Evolutionary conservation across 2,329 filamentous ascomycete genomes (phyloP).

Genomic region (Diaporthe capsici): DNA sequence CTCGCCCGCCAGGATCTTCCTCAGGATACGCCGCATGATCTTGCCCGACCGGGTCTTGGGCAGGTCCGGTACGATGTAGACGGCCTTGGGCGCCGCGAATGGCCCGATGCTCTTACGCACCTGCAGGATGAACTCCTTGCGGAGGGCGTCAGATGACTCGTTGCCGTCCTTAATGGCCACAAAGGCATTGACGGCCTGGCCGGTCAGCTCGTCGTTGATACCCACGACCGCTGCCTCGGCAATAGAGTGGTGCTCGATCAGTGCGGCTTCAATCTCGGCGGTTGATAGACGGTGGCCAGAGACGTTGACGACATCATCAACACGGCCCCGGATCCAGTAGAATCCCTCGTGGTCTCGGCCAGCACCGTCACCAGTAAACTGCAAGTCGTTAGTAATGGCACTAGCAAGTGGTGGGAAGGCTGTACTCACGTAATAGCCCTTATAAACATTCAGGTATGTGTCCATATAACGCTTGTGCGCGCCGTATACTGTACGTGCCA

Average conservation of each 20-base stretch:
- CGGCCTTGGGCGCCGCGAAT: slow-evolving; percentile 94
- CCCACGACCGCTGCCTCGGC: slow-evolving; percentile 97
- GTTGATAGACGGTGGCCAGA: slow-evolving; percentile 96
- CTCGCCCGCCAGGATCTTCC: slow-evolving; percentile 97
- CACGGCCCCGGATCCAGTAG: slow-evolving; percentile 99
- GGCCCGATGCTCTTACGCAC: slow-evolving; percentile 98
- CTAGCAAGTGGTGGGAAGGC: too few relatives aligned
- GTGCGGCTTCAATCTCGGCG: slow-evolving; percentile 96
- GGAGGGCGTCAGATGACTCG: slow-evolving; percentile 82
- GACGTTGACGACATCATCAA: slow-evolving; percentile 99
- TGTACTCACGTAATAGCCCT: slow-evolving; percentile 92
- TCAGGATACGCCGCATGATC: slow-evolving; percentile 97
- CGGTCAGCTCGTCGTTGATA: slow-evolving; percentile 92
- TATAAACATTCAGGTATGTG: slow-evolving; percentile 97
- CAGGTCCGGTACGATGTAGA: slow-evolving; percentile 91
- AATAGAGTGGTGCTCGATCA: slow-evolving; percentile 91
- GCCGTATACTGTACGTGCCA: slow-evolving; percentile 98
- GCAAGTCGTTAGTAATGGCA: slow-evolving; percentile 20
- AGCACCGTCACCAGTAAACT: slow-evolving; percentile 95
- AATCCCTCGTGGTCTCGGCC: slow-evolving; percentile 98
- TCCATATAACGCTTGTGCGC: slow-evolving; percentile 99
- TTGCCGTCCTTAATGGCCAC: slow-evolving; percentile 90
- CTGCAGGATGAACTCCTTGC: slow-evolving; percentile 94
- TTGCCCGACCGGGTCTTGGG: slow-evolving; percentile 98
- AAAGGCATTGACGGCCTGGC: slow-evolving; percentile 97